Evolutionary conservation across 2,329 filamentous ascomycete genomes (phyloP), one percentile per base, ranked within the genome.

Genomic region (Aspergillus sp.): DNA sequence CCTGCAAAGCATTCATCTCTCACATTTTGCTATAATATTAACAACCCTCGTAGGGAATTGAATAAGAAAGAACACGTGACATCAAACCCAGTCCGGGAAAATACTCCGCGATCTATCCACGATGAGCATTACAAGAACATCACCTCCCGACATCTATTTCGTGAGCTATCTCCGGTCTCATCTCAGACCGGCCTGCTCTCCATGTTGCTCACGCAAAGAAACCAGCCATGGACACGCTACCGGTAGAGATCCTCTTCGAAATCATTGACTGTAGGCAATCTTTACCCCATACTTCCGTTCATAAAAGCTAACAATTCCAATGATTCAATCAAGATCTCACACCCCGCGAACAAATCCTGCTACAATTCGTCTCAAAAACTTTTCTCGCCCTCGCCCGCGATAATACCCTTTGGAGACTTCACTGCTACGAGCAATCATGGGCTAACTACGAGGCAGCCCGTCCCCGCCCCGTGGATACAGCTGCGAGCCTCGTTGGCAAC

Each of bases 361-460:
- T 91, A 30, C 88, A 90, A 67, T 76, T 79, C 17, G 81, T 88
- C 10, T 91, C 82, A 22, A 81, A 75, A 53, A 77, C 75, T 41
- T 80, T 91, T 49, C 77, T 84, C 23, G 67, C 73, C 25, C 73
- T 93, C 38, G 84, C 81, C 35, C 83, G 88, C 48, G 88, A 95
- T 62, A 80, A 86, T 58, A 78, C 75, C 35, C 73, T 91, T 32
- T 96, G 90, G 90, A 85, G 85, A 52, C 70, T 77, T 3, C 76
- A 84, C 61, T 90, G 86, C 64, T 88, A 93, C 64, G 76, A 83
- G 32, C 74, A 82, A 49, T 91, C 88, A 13, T 84, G 84, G 63
- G 79, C 85, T 59, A 76, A 81, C 27, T 71, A 74, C n/a, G 77
- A 59, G 17, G 50, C 57, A 46, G 49, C 54, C 22, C 57, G 62